These are phyloP conservation scores for Tylopilus sp. DNA, from an alignment of 1,284 basidiomycete species.

Conservation along the genomic window DNA sequence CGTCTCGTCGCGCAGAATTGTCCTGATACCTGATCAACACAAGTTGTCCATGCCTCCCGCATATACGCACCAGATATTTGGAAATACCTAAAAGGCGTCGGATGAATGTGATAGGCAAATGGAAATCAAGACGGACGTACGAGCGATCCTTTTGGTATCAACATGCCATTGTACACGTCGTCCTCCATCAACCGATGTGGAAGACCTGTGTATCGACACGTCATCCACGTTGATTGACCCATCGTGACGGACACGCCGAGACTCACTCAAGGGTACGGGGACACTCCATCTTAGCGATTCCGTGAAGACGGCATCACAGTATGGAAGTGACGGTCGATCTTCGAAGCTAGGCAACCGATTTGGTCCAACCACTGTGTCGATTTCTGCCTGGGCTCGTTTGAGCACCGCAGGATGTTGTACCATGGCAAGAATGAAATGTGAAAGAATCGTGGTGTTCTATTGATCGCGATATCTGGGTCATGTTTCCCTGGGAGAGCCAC, in stretches of 20 bases:
- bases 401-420: slow-evolving; percentile 61
- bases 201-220: slow-evolving; percentile 42
- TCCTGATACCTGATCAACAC: slow-evolving; percentile 45
- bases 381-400: slow-evolving; percentile 63
- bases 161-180: slow-evolving; percentile 58
- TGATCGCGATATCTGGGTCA: background rate
- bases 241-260: background rate
- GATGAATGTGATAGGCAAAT: slow-evolving; percentile 7
- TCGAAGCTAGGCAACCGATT: slow-evolving; percentile 63
- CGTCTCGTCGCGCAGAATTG: slow-evolving; percentile 58
- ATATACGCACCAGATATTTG: slow-evolving; percentile 58
- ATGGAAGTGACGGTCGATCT: slow-evolving; percentile 62
- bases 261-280: slow-evolving; percentile 63
- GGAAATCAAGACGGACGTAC: slow-evolving; percentile 33
- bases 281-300: slow-evolving; percentile 63
- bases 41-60: background rate
- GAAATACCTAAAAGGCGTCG: slow-evolving; percentile 40
- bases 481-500: background rate
- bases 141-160: slow-evolving; percentile 59
- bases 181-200: slow-evolving; percentile 62
- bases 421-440: slow-evolving; percentile 72
- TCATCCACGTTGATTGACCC: background rate
- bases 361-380: slow-evolving; percentile 62
- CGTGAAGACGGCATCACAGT: slow-evolving; percentile 57
- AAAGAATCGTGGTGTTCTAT: slow-evolving; percentile 60